Percentiles rank a stretch among this genome's conserved stretches.
Evolutionary conservation across 768 basidiomycete species (phyloP).

Genomic region (Amyloporia xantha): DNA sequence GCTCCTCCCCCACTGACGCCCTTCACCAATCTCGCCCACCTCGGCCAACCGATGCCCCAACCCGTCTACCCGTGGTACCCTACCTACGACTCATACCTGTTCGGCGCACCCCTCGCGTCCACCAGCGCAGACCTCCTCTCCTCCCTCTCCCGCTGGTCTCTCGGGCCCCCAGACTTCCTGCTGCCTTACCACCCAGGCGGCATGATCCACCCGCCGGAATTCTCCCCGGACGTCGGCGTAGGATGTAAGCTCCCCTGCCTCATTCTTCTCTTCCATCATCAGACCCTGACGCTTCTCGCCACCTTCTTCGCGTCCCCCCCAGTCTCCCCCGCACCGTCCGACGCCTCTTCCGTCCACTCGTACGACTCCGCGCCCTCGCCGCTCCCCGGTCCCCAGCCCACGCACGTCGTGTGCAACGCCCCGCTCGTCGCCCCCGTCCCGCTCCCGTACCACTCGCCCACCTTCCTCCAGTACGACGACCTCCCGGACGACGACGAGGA

Average conservation of each 20-base stretch:
- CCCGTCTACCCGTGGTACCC: slow-evolving; percentile 6
- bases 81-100: slow-evolving; percentile 6
- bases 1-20: background rate
- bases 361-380: slow-evolving; percentile 20
- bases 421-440: slow-evolving; percentile 66
- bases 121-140: slow-evolving; percentile 7
- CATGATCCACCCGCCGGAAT: slow-evolving; percentile 12
- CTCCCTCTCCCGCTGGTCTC: slow-evolving; percentile 11
- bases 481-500: slow-evolving; percentile 64
- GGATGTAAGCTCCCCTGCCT: slow-evolving; percentile 20
- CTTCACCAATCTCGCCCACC: slow-evolving; percentile 4
- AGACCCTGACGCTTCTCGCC: too few relatives aligned
- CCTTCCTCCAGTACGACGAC: slow-evolving; percentile 62
- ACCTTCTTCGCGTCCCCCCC: slow-evolving; percentile 3
- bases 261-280: background rate
- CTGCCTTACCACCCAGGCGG: slow-evolving; percentile 13
- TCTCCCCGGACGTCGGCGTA: slow-evolving; percentile 14
- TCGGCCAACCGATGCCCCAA: slow-evolving; percentile 3
- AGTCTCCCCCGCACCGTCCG: slow-evolving; percentile 39
- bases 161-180: slow-evolving; percentile 12
- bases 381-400: slow-evolving; percentile 22
- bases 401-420: slow-evolving; percentile 55
- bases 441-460: slow-evolving; percentile 63
- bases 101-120: slow-evolving; percentile 2
- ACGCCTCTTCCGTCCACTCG: slow-evolving; percentile 22